A percentile compares a stretch with the other conserved stretches of the same genome.
Conservation (phyloP, 805 yeast genomes). For the Zygosaccharomyces kombuchaensis region DNA sequence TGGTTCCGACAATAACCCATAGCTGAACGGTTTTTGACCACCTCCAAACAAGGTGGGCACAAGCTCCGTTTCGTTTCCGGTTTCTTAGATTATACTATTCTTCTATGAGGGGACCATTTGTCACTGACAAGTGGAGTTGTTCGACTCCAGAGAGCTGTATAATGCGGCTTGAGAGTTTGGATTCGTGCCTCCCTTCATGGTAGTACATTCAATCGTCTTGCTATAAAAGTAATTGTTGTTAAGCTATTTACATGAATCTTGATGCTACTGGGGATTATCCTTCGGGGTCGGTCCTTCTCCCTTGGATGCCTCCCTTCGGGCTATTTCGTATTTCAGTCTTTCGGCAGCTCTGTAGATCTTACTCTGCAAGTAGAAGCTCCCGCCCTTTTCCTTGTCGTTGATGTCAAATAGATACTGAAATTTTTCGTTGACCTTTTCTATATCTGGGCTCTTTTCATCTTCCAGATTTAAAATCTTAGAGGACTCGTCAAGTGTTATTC, state of each 20-base stretch:
- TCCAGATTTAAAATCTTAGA: constrained; percentile 85
- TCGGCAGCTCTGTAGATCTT: constrained; percentile 95
- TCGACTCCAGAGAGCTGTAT: constrained; percentile 33
- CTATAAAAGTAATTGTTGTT: neutral
- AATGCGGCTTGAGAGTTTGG: constrained; percentile 34
- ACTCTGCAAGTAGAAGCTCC: constrained; percentile 87
- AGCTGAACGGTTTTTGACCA: constrained; percentile 38
- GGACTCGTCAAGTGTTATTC: constrained; percentile 84
- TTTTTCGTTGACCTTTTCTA: constrained; percentile 61
- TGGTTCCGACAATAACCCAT: constrained; percentile 35
- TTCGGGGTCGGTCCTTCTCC: constrained; percentile 6
- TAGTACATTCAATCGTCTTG: constrained; percentile 24
- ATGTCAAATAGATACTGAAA: constrained; percentile 81
- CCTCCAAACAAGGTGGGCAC: constrained; percentile 39
- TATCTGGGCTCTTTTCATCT: constrained; percentile 44
- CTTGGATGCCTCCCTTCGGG: constrained; percentile 23
- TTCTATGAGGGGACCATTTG: constrained; percentile 27
- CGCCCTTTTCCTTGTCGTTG: constrained; percentile 93
- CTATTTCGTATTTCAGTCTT: constrained; percentile 71
- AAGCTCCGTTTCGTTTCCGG: constrained; percentile 40
- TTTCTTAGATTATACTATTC: constrained; percentile 36
- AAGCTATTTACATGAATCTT: neutral
- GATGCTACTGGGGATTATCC: constrained; percentile 4
- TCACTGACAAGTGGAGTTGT: constrained; percentile 17
- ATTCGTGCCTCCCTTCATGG: constrained; percentile 36